A percentile compares a stretch with the other conserved stretches of the same genome.
Conservation (phyloP, 2,329 filamentous ascomycete genomes). For the Plectosphaerella plurivora region DNA sequence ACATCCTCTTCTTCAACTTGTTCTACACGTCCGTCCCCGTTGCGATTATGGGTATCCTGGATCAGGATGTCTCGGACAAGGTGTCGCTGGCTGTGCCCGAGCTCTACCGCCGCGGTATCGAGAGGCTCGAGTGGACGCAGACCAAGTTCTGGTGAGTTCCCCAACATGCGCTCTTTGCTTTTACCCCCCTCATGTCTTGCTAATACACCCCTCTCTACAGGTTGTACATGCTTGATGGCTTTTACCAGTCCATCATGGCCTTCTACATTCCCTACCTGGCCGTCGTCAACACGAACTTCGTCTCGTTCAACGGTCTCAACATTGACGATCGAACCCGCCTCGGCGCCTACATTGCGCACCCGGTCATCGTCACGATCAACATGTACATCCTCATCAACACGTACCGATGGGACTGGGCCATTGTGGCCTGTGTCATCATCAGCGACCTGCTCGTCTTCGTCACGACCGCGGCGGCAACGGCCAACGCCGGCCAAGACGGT, state of each 20-base stretch:
- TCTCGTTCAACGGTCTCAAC: conserved; percentile 67
- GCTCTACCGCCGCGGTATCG: conserved; percentile 91
- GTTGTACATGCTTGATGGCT: conserved; percentile 89
- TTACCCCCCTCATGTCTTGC: neutral
- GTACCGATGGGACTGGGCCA: conserved; percentile 98
- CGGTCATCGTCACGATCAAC: conserved; percentile 85
- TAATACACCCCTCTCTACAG: conserved; percentile 37
- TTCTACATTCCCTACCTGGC: conserved; percentile 91
- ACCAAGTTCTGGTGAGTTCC: conserved; percentile 83
- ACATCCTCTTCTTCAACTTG: conserved; percentile 94
- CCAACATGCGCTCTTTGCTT: neutral
- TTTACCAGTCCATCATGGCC: conserved; percentile 90
- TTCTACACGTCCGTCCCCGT: conserved; percentile 94
- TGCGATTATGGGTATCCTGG: conserved; percentile 91
- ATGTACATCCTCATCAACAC: conserved; percentile 93
- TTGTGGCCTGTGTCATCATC: conserved; percentile 73
- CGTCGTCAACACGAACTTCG: conserved; percentile 64
- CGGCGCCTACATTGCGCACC: conserved; percentile 81
- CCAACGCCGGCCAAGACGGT: conserved; percentile 30
- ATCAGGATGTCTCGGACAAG: conserved; percentile 93
- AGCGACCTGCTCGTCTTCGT: conserved; percentile 88
- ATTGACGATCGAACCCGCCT: conserved; percentile 78
- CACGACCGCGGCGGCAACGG: conserved; percentile 86
- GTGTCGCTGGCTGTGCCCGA: conserved; percentile 93
- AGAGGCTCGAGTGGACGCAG: conserved; percentile 94